Evolutionary conservation across 2,329 filamentous ascomycete species (phyloP).

Genomic region (Chrysosporium queenslandicum): DNA sequence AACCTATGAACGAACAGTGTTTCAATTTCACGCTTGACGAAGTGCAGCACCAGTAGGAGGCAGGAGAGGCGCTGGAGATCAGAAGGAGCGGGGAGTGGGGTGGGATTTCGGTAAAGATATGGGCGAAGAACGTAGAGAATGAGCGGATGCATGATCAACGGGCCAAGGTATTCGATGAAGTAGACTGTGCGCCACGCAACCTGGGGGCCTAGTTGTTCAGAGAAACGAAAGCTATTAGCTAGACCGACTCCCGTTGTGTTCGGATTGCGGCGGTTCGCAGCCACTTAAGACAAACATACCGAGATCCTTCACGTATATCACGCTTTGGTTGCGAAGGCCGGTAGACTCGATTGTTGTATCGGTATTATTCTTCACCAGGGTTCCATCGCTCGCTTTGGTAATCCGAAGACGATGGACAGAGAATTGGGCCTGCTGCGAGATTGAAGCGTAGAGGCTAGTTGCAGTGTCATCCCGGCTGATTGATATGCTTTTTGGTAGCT

Average conservation of each 20-base stretch:
- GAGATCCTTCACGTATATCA: slow-evolving; percentile 81
- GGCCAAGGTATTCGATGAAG: slow-evolving; percentile 88
- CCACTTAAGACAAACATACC: slow-evolving; percentile 45
- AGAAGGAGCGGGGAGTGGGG: slow-evolving; percentile 45
- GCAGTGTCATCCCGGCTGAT: slow-evolving; percentile 44
- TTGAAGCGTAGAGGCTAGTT: slow-evolving; percentile 47
- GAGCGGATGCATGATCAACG: slow-evolving; percentile 73
- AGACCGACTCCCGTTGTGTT: not conserved
- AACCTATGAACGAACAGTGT: slow-evolving; percentile 93
- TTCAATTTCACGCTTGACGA: slow-evolving; percentile 89
- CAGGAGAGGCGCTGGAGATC: slow-evolving; percentile 63
- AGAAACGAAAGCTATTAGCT: not conserved
- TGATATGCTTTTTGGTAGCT: slow-evolving; percentile 48
- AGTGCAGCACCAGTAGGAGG: slow-evolving; percentile 67
- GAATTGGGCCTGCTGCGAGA: slow-evolving; percentile 46
- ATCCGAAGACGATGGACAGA: slow-evolving; percentile 52
- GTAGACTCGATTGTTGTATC: slow-evolving; percentile 45
- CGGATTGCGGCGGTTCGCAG: not conserved
- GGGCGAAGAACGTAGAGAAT: slow-evolving; percentile 58
- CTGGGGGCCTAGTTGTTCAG: slow-evolving; percentile 57
- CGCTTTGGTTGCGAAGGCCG: slow-evolving; percentile 49
- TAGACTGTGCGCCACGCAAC: slow-evolving; percentile 90
- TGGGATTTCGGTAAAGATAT: slow-evolving; percentile 54
- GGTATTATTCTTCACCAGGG: slow-evolving; percentile 46
- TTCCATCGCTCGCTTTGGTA: slow-evolving; percentile 55